Evolutionary conservation across 2,329 filamentous ascomycete species (phyloP).

Genomic region (Pseudopithomyces maydicus): DNA sequence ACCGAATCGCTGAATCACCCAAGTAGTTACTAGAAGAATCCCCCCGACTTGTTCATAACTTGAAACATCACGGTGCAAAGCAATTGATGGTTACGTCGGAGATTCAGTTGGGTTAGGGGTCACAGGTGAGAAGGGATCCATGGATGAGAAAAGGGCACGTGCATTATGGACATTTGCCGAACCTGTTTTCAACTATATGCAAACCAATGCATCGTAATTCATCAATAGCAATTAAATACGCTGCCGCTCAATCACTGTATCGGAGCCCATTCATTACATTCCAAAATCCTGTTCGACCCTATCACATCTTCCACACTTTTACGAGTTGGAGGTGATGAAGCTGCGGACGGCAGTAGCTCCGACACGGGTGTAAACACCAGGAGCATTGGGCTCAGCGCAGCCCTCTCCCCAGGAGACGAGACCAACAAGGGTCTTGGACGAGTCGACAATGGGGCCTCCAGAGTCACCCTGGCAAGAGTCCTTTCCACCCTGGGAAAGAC

Average conservation of each 20-base stretch:
- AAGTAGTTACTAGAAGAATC: too few species aligned
- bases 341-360: constrained; percentile 10
- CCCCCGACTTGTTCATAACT: too few species aligned
- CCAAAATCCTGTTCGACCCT: not conserved
- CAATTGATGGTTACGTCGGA: too few species aligned
- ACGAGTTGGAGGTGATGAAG: constrained; percentile 30
- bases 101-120: too few species aligned
- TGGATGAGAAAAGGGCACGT: not conserved
- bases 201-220: not conserved
- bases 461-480: constrained; percentile 42
- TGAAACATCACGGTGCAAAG: not conserved
- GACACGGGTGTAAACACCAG: constrained; percentile 34
- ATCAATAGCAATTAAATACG: not conserved
- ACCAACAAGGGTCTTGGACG: constrained; percentile 17
- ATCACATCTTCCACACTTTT: not conserved
- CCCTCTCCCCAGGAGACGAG: constrained; percentile 33
- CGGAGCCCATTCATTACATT: not conserved
- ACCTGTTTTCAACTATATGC: constrained; percentile 1
- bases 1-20: too few species aligned
- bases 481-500: constrained; percentile 28
- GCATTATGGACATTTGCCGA: not conserved
- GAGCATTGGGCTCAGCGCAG: constrained; percentile 25
- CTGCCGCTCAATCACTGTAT: not conserved
- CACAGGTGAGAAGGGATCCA: too few species aligned
- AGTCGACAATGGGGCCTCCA: constrained; percentile 32